phyloP scores from a whole-genome alignment of 768 basidiomycete genomes.

The Rhodosporidiobolus odoratus region DNA sequence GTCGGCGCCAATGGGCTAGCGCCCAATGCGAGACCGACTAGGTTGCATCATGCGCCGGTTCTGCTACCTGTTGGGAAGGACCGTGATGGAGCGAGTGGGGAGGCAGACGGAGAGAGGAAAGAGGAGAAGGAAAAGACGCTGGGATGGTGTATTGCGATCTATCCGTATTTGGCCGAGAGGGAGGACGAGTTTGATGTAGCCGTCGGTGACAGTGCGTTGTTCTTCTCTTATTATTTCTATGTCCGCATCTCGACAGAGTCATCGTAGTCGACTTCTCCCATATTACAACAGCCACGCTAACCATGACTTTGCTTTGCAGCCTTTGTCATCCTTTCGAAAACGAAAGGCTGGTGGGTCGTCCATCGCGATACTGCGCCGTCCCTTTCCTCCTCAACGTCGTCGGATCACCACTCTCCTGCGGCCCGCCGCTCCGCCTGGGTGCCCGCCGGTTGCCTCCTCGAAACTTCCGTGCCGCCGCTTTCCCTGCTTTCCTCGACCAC shows the following conservation, averaged over 20 bases:
- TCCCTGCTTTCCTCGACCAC: slow-evolving; percentile 61
- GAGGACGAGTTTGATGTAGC: slow-evolving; percentile 98
- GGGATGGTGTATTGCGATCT: slow-evolving; percentile 89
- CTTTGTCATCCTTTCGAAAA: slow-evolving; percentile 46
- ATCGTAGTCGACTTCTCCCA: no score
- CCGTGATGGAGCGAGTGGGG: slow-evolving; percentile 10
- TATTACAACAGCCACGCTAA: no score
- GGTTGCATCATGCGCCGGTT: slow-evolving; percentile 46
- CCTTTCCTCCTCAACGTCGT: slow-evolving; percentile 53
- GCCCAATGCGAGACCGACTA: slow-evolving; percentile 38
- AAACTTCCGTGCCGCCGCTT: slow-evolving; percentile 84
- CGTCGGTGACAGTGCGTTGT: slow-evolving; percentile 60
- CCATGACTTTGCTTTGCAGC: slow-evolving; percentile 27
- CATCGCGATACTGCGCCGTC: slow-evolving; percentile 82
- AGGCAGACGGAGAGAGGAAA: slow-evolving; percentile 26
- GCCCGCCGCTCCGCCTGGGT: slow-evolving; percentile 89
- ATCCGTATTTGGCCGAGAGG: slow-evolving; percentile 97
- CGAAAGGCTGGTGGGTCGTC: slow-evolving; percentile 99
- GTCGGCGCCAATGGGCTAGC: no score
- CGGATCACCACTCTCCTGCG: slow-evolving; percentile 53
- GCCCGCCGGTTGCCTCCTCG: slow-evolving; percentile 90
- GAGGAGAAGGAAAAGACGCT: slow-evolving; percentile 19
- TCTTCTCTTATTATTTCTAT: slow-evolving; percentile 18
- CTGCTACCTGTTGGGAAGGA: slow-evolving; percentile 44
- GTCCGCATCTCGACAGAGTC: no score